Evolutionary conservation across 2,329 filamentous ascomycete genomes (phyloP), one percentile per base, ranked within the genome.

Genomic region (Exophiala dermatitidis): DNA sequence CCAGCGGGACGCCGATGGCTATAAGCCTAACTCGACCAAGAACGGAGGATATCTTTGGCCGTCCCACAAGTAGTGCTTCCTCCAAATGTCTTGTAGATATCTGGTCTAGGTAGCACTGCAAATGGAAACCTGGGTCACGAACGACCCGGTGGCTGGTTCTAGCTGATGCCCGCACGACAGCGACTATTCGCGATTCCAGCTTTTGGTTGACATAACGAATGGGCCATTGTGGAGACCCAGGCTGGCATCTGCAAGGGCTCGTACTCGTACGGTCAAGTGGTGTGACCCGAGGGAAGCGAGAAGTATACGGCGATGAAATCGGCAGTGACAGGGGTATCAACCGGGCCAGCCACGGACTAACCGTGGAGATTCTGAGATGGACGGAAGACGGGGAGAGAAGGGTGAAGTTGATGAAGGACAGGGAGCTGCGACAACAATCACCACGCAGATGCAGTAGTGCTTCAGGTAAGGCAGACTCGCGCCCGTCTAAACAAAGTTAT

Each of bases 381-480:
- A 40, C 33, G 19, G 38, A n/a, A 40, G 42, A 50, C 12, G 41
- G 41, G 4, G 26, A 28, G 7, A 10, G 33, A 2, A 34, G 33
- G 33, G 6, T 34, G 33, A 10, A 34, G 6, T 34, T 6, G 33
- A 34, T 34, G 33, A 5, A 38, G 36, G 36, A 19, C 19, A 19
- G 19, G 19, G 19, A 19, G 19, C 19, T 19, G 19, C 19, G 19
- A 19, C 19, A 19, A 19, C 19, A 19, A 19, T 19, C 19, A 19
- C 19, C 19, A 19, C 19, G 19, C 19, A 19, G 19, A 19, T 30
- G 34, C 29, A 36, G 37, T 53, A 54, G 53, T 52, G 50, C 51
- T 19, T 59, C 57, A 59, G 57, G 57, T 56, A 59, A 59, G 57
- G 57, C 57, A 59, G 57, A 59, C 51, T 59, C 50, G 37, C 26